A percentile compares a stretch with the other conserved stretches of the same genome.
These are phyloP conservation scores for Hansenula lynferdii DNA, from an alignment of 1,139 yeast genomes.

Conservation along the genomic window DNA sequence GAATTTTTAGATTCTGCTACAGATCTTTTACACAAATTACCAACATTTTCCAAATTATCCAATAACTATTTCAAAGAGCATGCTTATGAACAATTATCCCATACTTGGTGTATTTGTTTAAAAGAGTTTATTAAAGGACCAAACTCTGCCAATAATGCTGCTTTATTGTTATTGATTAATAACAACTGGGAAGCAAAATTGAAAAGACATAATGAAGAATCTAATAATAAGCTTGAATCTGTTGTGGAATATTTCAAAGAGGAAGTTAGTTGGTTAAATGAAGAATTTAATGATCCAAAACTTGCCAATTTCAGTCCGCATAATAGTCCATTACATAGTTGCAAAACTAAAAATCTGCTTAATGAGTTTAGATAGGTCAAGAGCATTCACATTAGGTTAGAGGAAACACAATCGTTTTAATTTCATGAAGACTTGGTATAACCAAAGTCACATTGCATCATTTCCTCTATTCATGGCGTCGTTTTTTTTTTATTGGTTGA, in stretches of 20 bases:
- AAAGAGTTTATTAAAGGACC: slow-evolving; percentile 37
- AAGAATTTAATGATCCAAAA: slow-evolving; percentile 9
- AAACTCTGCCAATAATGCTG: slow-evolving; percentile 23
- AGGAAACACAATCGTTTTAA: too few relatives aligned
- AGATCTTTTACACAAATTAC: slow-evolving; percentile 58
- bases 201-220: slow-evolving; percentile 51
- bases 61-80: slow-evolving; percentile 68
- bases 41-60: slow-evolving; percentile 65
- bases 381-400: background rate
- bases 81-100: slow-evolving; percentile 77
- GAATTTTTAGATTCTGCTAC: slow-evolving; percentile 68
- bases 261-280: slow-evolving; percentile 26
- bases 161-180: slow-evolving; percentile 35
- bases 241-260: slow-evolving; percentile 44
- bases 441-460: too few relatives aligned
- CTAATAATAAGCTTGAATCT: slow-evolving; percentile 44
- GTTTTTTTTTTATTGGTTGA: too few relatives aligned
- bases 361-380: slow-evolving; percentile 1
- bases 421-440: too few relatives aligned
- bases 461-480: too few relatives aligned
- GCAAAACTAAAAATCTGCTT: slow-evolving; percentile 9
- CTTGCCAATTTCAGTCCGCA: slow-evolving; percentile 14
- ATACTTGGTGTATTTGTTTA: slow-evolving; percentile 69
- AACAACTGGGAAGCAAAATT: slow-evolving; percentile 54
- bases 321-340: slow-evolving; percentile 20